Evolutionary conservation across 148 eudicot genomes (phyloP).

Genomic region (Rhododendron ovatum): DNA sequence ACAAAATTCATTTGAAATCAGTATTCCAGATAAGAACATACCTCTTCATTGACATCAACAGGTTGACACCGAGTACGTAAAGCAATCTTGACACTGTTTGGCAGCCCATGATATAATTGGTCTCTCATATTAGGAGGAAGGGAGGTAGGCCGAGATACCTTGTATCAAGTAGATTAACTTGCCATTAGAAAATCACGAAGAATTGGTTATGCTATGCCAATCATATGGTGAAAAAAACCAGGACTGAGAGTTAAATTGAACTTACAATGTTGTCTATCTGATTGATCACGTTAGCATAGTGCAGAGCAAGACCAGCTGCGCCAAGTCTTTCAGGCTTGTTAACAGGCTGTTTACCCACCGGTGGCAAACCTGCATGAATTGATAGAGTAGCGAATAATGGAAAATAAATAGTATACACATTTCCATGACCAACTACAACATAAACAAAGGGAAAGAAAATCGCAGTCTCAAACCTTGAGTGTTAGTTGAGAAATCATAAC

Average conservation of each 20-base stretch:
- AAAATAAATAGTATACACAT: neutral
- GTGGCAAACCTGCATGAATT: constrained; percentile 38
- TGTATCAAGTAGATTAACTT: constrained; percentile 13
- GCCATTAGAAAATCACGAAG: constrained; percentile 1
- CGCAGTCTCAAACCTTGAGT: neutral
- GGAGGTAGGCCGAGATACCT: constrained; percentile 80
- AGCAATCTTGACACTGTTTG: constrained; percentile 57
- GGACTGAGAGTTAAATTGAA: neutral
- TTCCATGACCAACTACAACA: neutral
- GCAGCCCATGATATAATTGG: constrained; percentile 71
- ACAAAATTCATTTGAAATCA: neutral
- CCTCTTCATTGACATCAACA: constrained; percentile 52
- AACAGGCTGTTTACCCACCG: constrained; percentile 25
- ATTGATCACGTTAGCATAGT: constrained; percentile 79
- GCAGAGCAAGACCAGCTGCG: constrained; percentile 84
- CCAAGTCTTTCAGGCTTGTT: constrained; percentile 60
- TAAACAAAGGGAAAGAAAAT: neutral
- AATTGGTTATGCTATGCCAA: neutral
- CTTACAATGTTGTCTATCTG: constrained; percentile 95
- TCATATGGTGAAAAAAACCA: neutral
- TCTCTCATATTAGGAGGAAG: constrained; percentile 89
- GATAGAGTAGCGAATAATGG: neutral
- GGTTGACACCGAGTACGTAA: constrained; percentile 60
- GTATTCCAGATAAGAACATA: constrained; percentile 14
- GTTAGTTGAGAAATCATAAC: neutral